Percentiles rank a stretch among this genome's conserved stretches.
Evolutionary conservation across 2,329 filamentous ascomycete species (phyloP).

Genomic region (Aulographum hederae): DNA sequence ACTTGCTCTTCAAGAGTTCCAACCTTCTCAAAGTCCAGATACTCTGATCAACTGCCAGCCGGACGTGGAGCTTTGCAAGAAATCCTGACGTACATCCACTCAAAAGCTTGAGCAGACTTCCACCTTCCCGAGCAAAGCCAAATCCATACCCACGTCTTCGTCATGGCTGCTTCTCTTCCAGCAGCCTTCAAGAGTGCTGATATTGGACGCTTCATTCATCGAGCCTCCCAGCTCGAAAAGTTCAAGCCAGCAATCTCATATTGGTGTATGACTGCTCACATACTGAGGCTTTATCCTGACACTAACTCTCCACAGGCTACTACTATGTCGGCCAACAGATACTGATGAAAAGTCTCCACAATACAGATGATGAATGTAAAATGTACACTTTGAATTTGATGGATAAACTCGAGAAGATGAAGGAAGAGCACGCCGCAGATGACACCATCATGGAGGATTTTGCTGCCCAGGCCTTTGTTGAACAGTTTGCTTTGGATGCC

Average conservation of each 20-base stretch:
- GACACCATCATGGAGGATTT: constrained; percentile 73
- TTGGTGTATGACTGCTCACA: constrained; percentile 63
- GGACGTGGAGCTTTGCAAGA: too few relatives aligned
- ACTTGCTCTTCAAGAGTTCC: too few relatives aligned
- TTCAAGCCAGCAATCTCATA: constrained; percentile 81
- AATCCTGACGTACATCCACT: too few relatives aligned
- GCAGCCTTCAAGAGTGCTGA: constrained; percentile 61
- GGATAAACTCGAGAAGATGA: constrained; percentile 77
- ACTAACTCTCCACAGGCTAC: constrained; percentile 54
- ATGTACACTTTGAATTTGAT: constrained; percentile 69
- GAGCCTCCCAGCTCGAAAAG: constrained; percentile 66
- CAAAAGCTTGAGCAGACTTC: too few relatives aligned
- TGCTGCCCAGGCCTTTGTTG: constrained; percentile 77
- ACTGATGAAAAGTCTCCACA: constrained; percentile 62
- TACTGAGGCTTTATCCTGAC: too few relatives aligned
- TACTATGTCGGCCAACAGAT: constrained; percentile 92
- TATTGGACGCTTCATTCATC: constrained; percentile 64
- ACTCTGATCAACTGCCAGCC: too few relatives aligned
- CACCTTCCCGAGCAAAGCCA: neutral
- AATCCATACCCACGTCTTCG: constrained; percentile 6
- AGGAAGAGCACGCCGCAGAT: constrained; percentile 54
- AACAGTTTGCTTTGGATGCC: constrained; percentile 82
- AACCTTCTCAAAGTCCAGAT: too few relatives aligned
- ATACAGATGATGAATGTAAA: constrained; percentile 57
- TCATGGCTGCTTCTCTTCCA: constrained; percentile 58